Evolutionary conservation across 352 stramenopile genomes (phyloP).

Genomic region (Pythium coloratum): DNA sequence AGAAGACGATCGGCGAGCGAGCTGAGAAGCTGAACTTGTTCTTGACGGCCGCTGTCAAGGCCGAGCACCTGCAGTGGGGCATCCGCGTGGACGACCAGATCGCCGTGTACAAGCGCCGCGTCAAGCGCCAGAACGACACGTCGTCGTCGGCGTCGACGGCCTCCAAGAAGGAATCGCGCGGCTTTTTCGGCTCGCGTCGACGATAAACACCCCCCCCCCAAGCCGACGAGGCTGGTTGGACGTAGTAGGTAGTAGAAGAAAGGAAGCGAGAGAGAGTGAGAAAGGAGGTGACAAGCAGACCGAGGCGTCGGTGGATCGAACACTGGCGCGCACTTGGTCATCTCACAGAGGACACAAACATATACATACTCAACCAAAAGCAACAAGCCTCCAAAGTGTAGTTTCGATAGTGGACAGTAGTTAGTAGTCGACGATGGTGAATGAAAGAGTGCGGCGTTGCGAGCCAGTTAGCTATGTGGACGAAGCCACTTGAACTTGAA

Average conservation of each 20-base stretch:
- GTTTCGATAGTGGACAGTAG: too few species aligned
- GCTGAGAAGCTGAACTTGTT: constrained; percentile 88
- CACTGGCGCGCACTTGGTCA: background rate
- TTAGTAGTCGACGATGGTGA: too few species aligned
- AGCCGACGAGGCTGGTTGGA: background rate
- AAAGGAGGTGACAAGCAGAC: background rate
- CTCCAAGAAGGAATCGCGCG: constrained; percentile 29
- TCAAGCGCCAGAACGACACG: constrained; percentile 57
- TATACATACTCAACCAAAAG: background rate
- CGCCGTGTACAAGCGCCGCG: constrained; percentile 87
- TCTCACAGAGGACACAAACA: background rate
- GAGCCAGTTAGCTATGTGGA: background rate
- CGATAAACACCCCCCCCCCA: constrained; percentile 40
- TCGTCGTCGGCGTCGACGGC: constrained; percentile 17
- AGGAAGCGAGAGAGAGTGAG: background rate
- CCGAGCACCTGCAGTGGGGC: constrained; percentile 86
- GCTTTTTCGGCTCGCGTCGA: constrained; percentile 65
- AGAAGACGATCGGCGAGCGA: constrained; percentile 78
- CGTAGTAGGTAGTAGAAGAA: constrained; percentile 16
- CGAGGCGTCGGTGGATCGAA: constrained; percentile 13
- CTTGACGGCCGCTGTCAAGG: constrained; percentile 67
- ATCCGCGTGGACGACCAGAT: constrained; percentile 88
- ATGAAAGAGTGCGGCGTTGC: too few species aligned
- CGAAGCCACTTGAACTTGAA: constrained; percentile 20
- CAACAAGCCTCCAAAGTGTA: too few species aligned